phyloP scores from a whole-genome alignment of 495 filamentous ascomycete species.

The Venustampulla echinocandica region DNA sequence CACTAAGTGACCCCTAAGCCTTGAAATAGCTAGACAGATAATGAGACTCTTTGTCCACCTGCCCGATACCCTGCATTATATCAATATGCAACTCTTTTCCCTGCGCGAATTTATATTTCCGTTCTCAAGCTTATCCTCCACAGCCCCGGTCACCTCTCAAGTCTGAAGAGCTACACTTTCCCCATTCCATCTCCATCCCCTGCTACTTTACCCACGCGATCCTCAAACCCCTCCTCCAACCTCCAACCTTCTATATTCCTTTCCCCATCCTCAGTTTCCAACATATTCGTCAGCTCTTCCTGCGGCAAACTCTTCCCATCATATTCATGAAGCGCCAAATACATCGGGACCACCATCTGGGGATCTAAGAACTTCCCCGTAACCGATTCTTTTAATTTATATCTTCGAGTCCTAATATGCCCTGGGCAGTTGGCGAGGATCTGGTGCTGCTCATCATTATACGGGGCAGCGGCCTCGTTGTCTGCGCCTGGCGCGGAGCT shows the following conservation, averaged over 20 bases:
- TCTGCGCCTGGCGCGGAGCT: conserved; percentile 2
- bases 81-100: no score
- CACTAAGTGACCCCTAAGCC: no score
- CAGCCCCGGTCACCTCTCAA: no score
- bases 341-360: background rate
- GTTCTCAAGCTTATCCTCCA: no score
- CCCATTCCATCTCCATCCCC: no score
- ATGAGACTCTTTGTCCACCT: no score
- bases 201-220: no score
- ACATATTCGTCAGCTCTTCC: background rate
- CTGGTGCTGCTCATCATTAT: conserved; percentile 4
- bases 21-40: no score
- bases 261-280: background rate
- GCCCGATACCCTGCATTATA: no score
- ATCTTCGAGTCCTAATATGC: conserved; percentile 1
- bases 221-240: conserved; percentile 1
- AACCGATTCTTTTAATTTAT: conserved; percentile 4
- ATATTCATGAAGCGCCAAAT: conserved; percentile 14
- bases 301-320: conserved; percentile 4
- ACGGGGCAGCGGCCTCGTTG: conserved; percentile 4
- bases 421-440: conserved; percentile 4
- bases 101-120: no score
- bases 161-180: no score
- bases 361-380: background rate
- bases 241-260: background rate